Conservation (phyloP, 2,329 filamentous ascomycete genomes). For the Rutstroemia sydowiana region DNA sequence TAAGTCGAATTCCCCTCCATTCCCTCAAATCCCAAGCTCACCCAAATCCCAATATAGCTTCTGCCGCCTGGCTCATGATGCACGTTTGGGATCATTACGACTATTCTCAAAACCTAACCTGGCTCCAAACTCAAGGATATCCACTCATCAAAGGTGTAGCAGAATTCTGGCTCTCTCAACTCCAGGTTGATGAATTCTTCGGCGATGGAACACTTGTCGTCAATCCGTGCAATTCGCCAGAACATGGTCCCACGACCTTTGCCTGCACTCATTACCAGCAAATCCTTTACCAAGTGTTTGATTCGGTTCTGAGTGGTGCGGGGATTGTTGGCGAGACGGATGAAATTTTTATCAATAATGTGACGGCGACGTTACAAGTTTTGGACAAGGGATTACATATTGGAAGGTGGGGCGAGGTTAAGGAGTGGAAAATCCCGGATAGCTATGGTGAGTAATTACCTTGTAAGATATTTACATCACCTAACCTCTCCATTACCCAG, state of each 20-base stretch:
- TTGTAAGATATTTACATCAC: conserved; percentile 42
- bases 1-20: background rate
- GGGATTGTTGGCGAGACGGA: conserved; percentile 22
- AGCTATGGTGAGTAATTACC: conserved; percentile 24
- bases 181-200: conserved; percentile 42
- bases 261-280: conserved; percentile 48
- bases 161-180: conserved; percentile 48
- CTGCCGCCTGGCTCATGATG: conserved; percentile 52
- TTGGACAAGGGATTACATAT: conserved; percentile 46
- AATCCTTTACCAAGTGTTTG: conserved; percentile 35
- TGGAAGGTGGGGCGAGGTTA: conserved; percentile 36
- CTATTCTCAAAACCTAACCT: conserved; percentile 41
- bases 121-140: conserved; percentile 42
- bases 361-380: conserved; percentile 37
- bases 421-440: conserved; percentile 42
- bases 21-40: background rate
- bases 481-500: conserved; percentile 35
- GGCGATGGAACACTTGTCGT: conserved; percentile 46
- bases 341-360: conserved; percentile 26
- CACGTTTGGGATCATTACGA: conserved; percentile 51
- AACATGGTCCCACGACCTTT: conserved; percentile 48
- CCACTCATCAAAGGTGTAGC: conserved; percentile 46
- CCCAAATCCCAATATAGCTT: conserved; percentile 16
- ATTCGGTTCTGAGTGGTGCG: background rate
- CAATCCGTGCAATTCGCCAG: conserved; percentile 52